Evolutionary conservation across 106 monocot genomes (phyloP), one percentile per base, ranked within the genome.

Genomic region (Amphibolis antarctica): DNA sequence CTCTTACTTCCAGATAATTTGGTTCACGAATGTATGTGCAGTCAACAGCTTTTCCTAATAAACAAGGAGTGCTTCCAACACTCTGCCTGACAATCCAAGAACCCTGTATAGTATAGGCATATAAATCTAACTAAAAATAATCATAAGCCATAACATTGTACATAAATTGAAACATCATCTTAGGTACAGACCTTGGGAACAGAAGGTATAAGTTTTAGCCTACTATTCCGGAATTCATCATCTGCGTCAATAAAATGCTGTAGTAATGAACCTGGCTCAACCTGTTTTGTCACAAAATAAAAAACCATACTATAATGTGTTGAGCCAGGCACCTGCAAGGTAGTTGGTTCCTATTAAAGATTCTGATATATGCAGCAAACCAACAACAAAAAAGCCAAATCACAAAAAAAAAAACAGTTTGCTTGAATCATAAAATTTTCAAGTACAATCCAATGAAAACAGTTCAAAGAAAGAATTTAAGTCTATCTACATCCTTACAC

Each of bases 61-160:
- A 71, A 61, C 98, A 99, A 55, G 98, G 88, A 0, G 88, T 82
- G 72, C 85, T 91, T 61, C 91, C 91, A 67, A 99, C 98, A 77
- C 98, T 99, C 49, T 99, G 98, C 20, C 98, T 84, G 57, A 99
- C 98, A 66, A 99, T 99, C 98, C 98, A 99, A 4, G 98, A 99
- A 10, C 98, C 98, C 98, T 98, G 66, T 42, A 63, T 17, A 65
- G 48, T 67, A 27, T 45, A 31, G 4, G 17, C 10, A 42, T n/a
- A 20, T n/a, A 6, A 44, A 61, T n/a, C 19, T 43, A 9, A 19
- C 0, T 29, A 14, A 57, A 57, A 28, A 57, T 28, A 26, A 57
- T 26, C 5, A 57, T 14, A 57, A 57, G 56, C 26, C 26, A 57
- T 26, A 57, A n/a, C 57, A 26, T 26, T 27, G 27, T 26, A 12